Conservation (phyloP, 306 rosid species). For the Myrica gale region DNA sequence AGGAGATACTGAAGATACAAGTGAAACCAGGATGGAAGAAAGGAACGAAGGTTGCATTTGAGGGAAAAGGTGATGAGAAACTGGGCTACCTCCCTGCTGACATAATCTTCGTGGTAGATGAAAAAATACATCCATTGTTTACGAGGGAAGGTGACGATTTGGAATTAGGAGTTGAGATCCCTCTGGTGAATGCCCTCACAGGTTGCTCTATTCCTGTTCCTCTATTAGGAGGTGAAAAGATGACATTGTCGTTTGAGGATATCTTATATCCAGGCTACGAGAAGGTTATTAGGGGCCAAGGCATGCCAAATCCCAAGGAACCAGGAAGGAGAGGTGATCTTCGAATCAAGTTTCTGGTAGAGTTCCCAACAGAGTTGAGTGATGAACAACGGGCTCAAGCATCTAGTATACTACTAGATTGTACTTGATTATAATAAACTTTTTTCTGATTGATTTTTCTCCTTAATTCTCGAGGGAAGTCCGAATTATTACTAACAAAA, state of each 20-base stretch:
- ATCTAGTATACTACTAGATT: conserved; percentile 52
- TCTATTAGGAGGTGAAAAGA: conserved; percentile 64
- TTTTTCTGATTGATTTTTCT: neutral
- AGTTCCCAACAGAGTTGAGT: conserved; percentile 57
- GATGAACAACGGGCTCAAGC: conserved; percentile 59
- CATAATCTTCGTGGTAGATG: conserved; percentile 64
- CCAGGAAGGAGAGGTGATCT: conserved; percentile 65
- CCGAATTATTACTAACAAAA: conserved; percentile 1
- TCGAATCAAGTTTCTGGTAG: conserved; percentile 56
- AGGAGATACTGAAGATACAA: conserved; percentile 57
- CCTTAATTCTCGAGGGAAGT: neutral
- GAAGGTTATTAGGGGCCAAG: conserved; percentile 68
- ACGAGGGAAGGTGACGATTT: conserved; percentile 63
- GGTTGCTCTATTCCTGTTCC: conserved; percentile 78
- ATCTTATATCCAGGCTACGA: conserved; percentile 64
- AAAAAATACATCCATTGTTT: conserved; percentile 60
- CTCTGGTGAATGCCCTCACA: conserved; percentile 69
- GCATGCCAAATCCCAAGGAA: conserved; percentile 66
- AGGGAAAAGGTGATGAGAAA: conserved; percentile 87
- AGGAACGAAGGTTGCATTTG: conserved; percentile 81
- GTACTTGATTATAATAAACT: conserved; percentile 35
- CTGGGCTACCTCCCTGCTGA: conserved; percentile 92
- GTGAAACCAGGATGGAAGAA: conserved; percentile 89
- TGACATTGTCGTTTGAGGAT: conserved; percentile 59
- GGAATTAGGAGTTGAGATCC: conserved; percentile 66